Conservation (phyloP, 2,329 filamentous ascomycete species). For the Xylogone sp. region DNA sequence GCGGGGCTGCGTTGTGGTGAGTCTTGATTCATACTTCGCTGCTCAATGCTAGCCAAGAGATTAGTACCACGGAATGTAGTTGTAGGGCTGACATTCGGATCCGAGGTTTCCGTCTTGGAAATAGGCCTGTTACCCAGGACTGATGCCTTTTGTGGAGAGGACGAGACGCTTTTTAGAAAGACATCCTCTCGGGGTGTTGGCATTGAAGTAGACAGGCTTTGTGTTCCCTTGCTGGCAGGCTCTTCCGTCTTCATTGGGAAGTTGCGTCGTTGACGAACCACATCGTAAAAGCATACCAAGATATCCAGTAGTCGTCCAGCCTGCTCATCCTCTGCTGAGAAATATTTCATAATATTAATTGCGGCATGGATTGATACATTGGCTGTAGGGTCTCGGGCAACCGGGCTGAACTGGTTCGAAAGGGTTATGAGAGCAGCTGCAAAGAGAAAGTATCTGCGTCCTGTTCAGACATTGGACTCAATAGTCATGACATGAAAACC, state of each 20-base stretch:
- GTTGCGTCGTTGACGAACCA: conserved; percentile 23
- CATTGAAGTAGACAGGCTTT: not conserved
- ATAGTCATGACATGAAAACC: conserved; percentile 22
- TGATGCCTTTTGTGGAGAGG: not conserved
- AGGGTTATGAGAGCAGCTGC: conserved; percentile 50
- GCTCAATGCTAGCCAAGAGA: conserved; percentile 1
- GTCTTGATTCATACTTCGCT: conserved; percentile 1
- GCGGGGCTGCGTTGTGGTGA: conserved; percentile 7
- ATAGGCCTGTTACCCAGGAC: not conserved
- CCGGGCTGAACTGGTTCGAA: conserved; percentile 51
- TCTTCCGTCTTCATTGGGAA: not conserved
- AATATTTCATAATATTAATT: conserved; percentile 46
- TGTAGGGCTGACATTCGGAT: conserved; percentile 1
- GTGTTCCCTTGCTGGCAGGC: not conserved
- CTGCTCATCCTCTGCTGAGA: conserved; percentile 44
- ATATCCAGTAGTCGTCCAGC: conserved; percentile 47
- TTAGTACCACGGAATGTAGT: not conserved
- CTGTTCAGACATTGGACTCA: not conserved
- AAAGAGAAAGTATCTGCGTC: conserved; percentile 51
- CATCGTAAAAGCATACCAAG: conserved; percentile 43
- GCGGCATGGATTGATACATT: conserved; percentile 36
- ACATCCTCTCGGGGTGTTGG: not conserved
- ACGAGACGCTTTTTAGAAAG: not conserved
- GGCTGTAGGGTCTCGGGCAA: conserved; percentile 43
- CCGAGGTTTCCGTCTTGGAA: not conserved